Percentiles rank a stretch among this genome's conserved stretches.
Evolutionary conservation across 2,329 filamentous ascomycete genomes (phyloP).

Genomic region (Catunica adiposa): DNA sequence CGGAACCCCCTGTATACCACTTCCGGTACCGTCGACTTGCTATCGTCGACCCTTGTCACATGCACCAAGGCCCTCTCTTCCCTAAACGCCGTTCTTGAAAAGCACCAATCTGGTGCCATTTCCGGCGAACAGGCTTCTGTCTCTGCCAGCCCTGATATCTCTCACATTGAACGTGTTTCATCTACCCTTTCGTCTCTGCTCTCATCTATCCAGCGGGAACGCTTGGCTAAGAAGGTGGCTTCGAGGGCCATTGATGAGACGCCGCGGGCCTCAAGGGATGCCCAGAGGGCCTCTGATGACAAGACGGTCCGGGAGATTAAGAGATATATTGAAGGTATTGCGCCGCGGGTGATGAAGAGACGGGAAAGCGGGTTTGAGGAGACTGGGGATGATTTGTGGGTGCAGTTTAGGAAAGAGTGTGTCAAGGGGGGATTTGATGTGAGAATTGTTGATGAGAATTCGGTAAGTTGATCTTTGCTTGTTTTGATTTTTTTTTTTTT

Average conservation of each 20-base stretch:
- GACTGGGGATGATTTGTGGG: conserved; percentile 39
- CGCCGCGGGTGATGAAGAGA: conserved; percentile 32
- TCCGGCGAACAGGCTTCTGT: conserved; percentile 12
- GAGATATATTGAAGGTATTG: conserved; percentile 34
- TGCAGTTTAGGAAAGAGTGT: conserved; percentile 40
- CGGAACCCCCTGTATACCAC: conserved; percentile 33
- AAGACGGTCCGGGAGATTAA: conserved; percentile 7
- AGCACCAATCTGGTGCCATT: conserved; percentile 15
- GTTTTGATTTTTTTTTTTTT: too few species aligned
- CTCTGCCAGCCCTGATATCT: conserved; percentile 21
- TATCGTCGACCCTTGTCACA: conserved; percentile 30
- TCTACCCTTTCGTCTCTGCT: conserved; percentile 38
- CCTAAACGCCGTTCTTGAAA: conserved; percentile 34
- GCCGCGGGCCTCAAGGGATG: conserved; percentile 32
- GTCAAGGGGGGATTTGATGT: conserved; percentile 25
- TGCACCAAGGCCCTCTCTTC: conserved; percentile 38
- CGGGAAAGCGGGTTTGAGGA: conserved; percentile 24
- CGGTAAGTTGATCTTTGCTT: too few species aligned
- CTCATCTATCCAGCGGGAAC: conserved; percentile 38
- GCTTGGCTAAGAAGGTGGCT: conserved; percentile 25
- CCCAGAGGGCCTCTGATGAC: conserved; percentile 3
- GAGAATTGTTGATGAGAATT: conserved; percentile 34
- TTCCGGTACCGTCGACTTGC: conserved; percentile 22
- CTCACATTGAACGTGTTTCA: conserved; percentile 35
- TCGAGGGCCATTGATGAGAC: conserved; percentile 23